phyloP scores from a whole-genome alignment of 257 asterid species.

The Knoxia roxburghii region DNA sequence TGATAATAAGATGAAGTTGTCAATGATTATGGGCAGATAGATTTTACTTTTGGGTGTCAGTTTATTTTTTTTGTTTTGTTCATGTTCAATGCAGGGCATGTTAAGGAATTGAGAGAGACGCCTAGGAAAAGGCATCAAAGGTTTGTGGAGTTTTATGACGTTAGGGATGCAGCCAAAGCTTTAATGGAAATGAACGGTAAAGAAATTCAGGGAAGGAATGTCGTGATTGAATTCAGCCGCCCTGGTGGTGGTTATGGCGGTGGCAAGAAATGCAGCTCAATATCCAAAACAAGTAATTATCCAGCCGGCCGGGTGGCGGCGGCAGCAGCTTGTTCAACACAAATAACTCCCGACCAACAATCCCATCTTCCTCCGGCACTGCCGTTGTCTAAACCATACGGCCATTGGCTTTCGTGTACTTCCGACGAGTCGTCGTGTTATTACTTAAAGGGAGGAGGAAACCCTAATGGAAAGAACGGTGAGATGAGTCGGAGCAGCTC shows the following conservation, averaged over 20 bases:
- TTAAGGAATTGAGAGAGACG: slow-evolving; percentile 88
- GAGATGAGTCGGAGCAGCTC: slow-evolving; percentile 31
- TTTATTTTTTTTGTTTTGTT: neutral
- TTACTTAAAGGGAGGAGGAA: slow-evolving; percentile 18
- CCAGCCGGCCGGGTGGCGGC: no score
- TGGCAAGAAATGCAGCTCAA: slow-evolving; percentile 20
- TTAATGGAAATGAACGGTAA: slow-evolving; percentile 48
- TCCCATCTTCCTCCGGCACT: no score
- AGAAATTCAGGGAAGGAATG: slow-evolving; percentile 37
- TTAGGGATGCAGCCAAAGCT: slow-evolving; percentile 69
- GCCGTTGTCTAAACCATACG: neutral
- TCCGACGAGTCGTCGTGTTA: neutral
- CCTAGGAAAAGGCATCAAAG: slow-evolving; percentile 61
- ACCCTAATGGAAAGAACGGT: slow-evolving; percentile 27
- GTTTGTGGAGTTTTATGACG: slow-evolving; percentile 84
- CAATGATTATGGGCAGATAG: neutral
- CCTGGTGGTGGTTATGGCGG: slow-evolving; percentile 73
- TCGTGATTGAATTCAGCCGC: slow-evolving; percentile 63
- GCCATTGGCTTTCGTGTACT: neutral
- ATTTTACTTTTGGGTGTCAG: neutral
- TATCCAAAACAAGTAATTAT: no score
- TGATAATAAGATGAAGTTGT: neutral
- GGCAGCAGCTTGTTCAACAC: no score
- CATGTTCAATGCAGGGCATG: slow-evolving; percentile 42
- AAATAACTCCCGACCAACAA: no score